Conservation (phyloP, 2,329 filamentous ascomycete genomes). For the Bimuria novae-zelandiae region DNA sequence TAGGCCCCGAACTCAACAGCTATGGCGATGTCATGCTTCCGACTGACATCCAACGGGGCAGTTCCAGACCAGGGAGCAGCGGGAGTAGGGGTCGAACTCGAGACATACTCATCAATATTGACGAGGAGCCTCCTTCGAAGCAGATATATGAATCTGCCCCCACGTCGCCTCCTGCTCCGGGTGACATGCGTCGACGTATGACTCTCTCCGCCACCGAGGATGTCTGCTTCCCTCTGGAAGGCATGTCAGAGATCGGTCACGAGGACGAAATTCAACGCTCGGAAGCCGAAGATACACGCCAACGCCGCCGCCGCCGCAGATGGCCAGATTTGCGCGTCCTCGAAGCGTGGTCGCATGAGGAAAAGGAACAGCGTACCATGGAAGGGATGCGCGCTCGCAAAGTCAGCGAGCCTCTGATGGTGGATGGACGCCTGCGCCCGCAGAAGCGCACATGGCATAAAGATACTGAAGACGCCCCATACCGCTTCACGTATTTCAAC, state of each 20-base stretch:
- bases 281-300: conserved; percentile 48
- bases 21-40: conserved; percentile 71
- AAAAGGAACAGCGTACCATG: conserved; percentile 80
- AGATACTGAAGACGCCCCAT: conserved; percentile 86
- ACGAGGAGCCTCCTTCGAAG: conserved; percentile 46
- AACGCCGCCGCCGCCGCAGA: conserved; percentile 58
- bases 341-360: conserved; percentile 87
- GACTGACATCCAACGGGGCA: conserved; percentile 58
- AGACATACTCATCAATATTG: conserved; percentile 58
- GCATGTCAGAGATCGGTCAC: conserved; percentile 78
- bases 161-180: conserved; percentile 28
- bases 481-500: conserved; percentile 98
- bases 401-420: conserved; percentile 89
- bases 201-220: conserved; percentile 74
- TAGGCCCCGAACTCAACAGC: conserved; percentile 54
- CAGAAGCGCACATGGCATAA: conserved; percentile 80
- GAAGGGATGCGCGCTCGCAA: conserved; percentile 85
- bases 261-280: conserved; percentile 67
- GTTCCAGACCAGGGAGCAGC: conserved; percentile 21
- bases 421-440: conserved; percentile 85
- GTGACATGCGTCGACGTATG: conserved; percentile 42
- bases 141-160: conserved; percentile 54
- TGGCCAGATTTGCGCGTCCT: conserved; percentile 87
- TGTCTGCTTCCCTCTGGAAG: conserved; percentile 86
- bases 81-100: conserved; percentile 32